phyloP scores from a whole-genome alignment of 2,329 filamentous ascomycete genomes.

The Aciculosporium take region DNA sequence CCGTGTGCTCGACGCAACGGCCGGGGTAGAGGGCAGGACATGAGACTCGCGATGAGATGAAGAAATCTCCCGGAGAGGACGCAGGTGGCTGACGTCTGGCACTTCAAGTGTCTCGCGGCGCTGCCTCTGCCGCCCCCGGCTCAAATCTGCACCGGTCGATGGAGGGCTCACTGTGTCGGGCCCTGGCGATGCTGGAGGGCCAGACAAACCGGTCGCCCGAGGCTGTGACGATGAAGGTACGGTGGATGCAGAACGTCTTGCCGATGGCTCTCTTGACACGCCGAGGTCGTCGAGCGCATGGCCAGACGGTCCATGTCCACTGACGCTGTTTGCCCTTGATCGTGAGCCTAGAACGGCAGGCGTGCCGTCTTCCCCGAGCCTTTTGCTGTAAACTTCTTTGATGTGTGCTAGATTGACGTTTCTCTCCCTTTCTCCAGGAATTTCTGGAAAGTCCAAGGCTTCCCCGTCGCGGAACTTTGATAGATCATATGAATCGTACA shows the following conservation, averaged over 20 bases:
- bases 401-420: conserved; percentile 20
- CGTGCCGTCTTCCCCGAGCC: conserved; percentile 18
- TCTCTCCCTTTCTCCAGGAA: conserved; percentile 33
- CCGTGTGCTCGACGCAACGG: not conserved
- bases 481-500: conserved; percentile 32
- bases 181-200: not conserved
- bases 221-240: not conserved
- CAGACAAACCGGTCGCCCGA: conserved; percentile 7
- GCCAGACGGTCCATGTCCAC: conserved; percentile 1
- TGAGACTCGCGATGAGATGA: not conserved
- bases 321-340: conserved; percentile 26
- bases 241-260: conserved; percentile 3
- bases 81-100: conserved; percentile 1
- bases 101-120: conserved; percentile 9
- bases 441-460: conserved; percentile 37
- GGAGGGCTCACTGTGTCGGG: not conserved
- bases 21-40: not conserved
- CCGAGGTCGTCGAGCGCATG: conserved; percentile 2
- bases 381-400: conserved; percentile 24
- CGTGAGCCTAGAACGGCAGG: conserved; percentile 11
- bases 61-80: not conserved
- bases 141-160: not conserved
- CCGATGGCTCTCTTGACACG: conserved; percentile 4
- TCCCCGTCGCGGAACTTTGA: conserved; percentile 31
- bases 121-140: conserved; percentile 4